Evolutionary conservation across 2,329 filamentous ascomycete species (phyloP), one percentile per base, ranked within the genome.

Genomic region (Gliomastix tumulicola): DNA sequence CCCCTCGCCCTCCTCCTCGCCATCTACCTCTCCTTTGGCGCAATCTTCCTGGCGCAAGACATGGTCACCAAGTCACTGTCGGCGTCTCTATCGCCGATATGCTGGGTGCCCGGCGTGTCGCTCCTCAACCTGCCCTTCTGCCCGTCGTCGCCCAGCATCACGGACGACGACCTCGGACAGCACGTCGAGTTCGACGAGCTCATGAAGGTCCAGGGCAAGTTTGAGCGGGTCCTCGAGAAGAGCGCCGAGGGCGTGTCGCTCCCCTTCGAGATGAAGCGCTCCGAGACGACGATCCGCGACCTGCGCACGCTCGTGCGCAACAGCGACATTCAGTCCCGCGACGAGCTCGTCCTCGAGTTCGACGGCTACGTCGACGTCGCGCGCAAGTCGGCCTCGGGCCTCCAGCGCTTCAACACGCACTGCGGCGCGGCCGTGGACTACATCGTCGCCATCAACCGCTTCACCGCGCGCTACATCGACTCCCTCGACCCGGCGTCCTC

Each of bases 251-350:
- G 79, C 2, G 75, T 80, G 3, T 77, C 76, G 2, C 61, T 92
- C 4, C 85, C 85, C 0, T 67, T 84, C 46, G 82, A 87, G 47
- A 88, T 92, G 79, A 89, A 88, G 62, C 74, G 78, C 9, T 80
- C 81, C 4, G 84, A 90, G 56, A 68, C 77, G 3, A 79, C 82
- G 2, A 79, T 92, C 23, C 75, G 85, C 28, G 85, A 89, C 48
- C 62, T 92, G 18, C 76, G 82, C 21, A 81, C 77, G 19, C 69
- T 88, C 31, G 82, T 94, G 22, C 71, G 76, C 27, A 79, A 81
- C 58, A 87, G 82, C 46, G 70, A 76, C 17, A 65, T 92, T 1
- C 75, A 78, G 19, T 76, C 75, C 28, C 76, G 76, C 21, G 73
- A 82, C 23, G 82, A 88, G 56, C 71, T 94, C 11, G 75, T 85